Percentiles rank a stretch among this genome's conserved stretches.
These are phyloP conservation scores for Aspergillus bridgeri DNA, from an alignment of 495 filamentous ascomycete genomes.

Conservation along the genomic window DNA sequence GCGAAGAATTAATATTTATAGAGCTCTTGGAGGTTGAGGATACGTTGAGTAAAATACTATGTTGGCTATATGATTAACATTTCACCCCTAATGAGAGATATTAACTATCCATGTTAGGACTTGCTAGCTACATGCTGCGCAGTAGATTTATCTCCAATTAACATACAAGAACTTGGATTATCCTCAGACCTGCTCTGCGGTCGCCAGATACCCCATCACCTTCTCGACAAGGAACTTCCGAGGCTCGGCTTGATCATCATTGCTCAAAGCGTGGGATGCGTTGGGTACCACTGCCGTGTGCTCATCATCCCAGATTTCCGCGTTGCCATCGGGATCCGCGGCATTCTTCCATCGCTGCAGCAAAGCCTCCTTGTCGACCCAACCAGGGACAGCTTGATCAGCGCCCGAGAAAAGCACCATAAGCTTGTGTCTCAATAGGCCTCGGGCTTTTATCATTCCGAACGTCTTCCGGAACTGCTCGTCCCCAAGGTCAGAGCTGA, in stretches of 20 bases:
- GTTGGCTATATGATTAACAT: no score
- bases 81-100: no score
- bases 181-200: neutral
- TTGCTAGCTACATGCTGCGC: no score
- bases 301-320: constrained; percentile 33
- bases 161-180: no score
- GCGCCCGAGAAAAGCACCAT: constrained; percentile 59
- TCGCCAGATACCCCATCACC: constrained; percentile 20
- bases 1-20: no score
- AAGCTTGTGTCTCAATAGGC: constrained; percentile 47
- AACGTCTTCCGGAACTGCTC: constrained; percentile 57
- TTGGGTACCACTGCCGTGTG: constrained; percentile 41
- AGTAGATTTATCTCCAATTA: no score
- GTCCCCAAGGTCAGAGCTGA: constrained; percentile 70
- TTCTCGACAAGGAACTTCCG: constrained; percentile 32
- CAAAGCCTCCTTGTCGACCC: constrained; percentile 60
- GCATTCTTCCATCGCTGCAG: constrained; percentile 64
- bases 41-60: no score
- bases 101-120: no score
- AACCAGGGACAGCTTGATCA: constrained; percentile 67
- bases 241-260: constrained; percentile 44
- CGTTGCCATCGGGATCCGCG: constrained; percentile 22
- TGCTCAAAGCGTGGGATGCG: constrained; percentile 46
- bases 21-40: no score
- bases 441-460: constrained; percentile 51